Percentiles rank a stretch among this genome's conserved stretches.
phyloP scores from a whole-genome alignment of 352 stramenopile species.

The Phytophthora meadii region DNA sequence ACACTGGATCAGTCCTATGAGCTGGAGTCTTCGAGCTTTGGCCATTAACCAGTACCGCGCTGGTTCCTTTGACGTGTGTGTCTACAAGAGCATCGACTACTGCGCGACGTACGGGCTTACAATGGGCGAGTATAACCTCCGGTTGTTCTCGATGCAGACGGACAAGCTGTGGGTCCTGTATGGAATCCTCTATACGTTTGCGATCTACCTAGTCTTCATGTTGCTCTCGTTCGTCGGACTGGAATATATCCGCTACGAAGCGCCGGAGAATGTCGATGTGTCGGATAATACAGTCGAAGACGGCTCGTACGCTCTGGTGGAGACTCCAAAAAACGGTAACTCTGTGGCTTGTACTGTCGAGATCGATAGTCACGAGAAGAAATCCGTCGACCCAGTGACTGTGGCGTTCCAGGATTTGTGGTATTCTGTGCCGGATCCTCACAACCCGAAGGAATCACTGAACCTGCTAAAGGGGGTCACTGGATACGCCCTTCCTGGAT shows the following conservation, averaged over 20 bases:
- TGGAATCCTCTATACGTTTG: conserved; percentile 22
- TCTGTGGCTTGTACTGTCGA: conserved; percentile 12
- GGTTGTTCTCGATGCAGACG: conserved; percentile 35
- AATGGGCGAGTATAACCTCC: conserved; percentile 44
- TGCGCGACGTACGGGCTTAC: conserved; percentile 28
- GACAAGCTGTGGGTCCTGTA: conserved; percentile 41
- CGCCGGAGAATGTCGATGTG: conserved; percentile 25
- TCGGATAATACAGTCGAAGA: conserved; percentile 13
- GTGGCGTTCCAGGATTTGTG: conserved; percentile 48
- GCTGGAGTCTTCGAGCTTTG: conserved; percentile 48
- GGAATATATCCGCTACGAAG: conserved; percentile 26
- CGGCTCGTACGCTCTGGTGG: conserved; percentile 18
- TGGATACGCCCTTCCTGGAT: conserved; percentile 29
- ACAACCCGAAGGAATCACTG: conserved; percentile 49
- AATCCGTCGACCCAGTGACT: conserved; percentile 35
- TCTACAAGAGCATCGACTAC: conserved; percentile 45
- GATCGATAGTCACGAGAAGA: conserved; percentile 11
- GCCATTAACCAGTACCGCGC: conserved; percentile 47
- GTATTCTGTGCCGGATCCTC: conserved; percentile 55
- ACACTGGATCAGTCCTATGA: conserved; percentile 63
- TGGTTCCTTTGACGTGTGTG: conserved; percentile 27
- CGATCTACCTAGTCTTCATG: conserved; percentile 29
- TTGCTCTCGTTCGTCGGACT: conserved; percentile 21
- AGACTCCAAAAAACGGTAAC: conserved; percentile 23
- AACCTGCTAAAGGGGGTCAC: conserved; percentile 30